phyloP scores from a whole-genome alignment of 352 stramenopile genomes.

The Plasmopara halstedii region DNA sequence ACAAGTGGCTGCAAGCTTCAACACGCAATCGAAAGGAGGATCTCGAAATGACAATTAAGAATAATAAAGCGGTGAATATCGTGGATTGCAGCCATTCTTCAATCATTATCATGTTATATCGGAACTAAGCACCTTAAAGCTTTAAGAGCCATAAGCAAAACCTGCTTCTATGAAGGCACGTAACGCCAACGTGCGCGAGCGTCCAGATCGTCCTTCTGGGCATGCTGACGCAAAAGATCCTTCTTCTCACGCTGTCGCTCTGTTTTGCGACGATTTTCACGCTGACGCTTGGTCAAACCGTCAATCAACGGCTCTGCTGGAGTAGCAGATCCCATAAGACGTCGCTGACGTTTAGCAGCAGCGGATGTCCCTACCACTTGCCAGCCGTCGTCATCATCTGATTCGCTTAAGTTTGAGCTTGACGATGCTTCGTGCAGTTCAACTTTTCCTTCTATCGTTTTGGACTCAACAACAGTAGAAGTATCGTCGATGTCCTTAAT shows the following conservation, averaged over 20 bases:
- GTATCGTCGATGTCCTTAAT: conserved; percentile 4
- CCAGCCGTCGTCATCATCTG: conserved; percentile 62
- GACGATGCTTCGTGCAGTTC: conserved; percentile 7
- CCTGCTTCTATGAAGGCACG: conserved; percentile 33
- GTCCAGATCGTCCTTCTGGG: conserved; percentile 61
- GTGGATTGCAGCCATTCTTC: conserved; percentile 34
- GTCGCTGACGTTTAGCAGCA: conserved; percentile 14
- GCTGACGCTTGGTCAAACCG: conserved; percentile 71
- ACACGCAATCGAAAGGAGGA: conserved; percentile 4
- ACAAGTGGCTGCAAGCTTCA: conserved; percentile 43
- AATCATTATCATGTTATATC: conserved; percentile 61
- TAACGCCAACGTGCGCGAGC: conserved; percentile 63
- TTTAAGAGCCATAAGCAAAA: neutral
- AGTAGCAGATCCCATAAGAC: conserved; percentile 3
- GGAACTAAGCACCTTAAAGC: conserved; percentile 2
- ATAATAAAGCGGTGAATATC: conserved; percentile 35
- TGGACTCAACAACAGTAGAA: neutral
- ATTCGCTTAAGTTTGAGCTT: conserved; percentile 17
- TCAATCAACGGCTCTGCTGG: conserved; percentile 23
- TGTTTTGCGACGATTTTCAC: conserved; percentile 70
- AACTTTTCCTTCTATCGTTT: conserved; percentile 6
- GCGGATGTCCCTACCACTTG: conserved; percentile 42
- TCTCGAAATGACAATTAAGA: conserved; percentile 6
- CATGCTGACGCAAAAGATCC: conserved; percentile 55
- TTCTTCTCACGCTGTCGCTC: conserved; percentile 73